A percentile compares a stretch with the other conserved stretches of the same genome.
These are phyloP conservation scores for Naganishia onofrii DNA, from an alignment of 768 basidiomycete species.

Conservation along the genomic window DNA sequence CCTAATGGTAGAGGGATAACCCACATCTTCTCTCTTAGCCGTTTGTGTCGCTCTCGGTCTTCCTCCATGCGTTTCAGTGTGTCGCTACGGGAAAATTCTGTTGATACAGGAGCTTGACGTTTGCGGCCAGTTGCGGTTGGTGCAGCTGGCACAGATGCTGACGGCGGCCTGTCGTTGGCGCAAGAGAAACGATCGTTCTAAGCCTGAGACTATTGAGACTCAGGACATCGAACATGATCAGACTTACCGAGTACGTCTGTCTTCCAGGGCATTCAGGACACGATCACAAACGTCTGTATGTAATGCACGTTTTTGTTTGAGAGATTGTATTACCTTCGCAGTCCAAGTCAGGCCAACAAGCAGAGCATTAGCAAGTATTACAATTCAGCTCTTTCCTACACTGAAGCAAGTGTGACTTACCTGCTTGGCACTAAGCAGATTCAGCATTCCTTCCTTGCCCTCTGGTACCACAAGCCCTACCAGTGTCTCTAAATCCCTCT, in stretches of 20 bases:
- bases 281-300: constrained; percentile 76
- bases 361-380: too few relatives aligned
- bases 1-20: constrained; percentile 53
- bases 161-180: not conserved
- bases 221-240: not conserved
- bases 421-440: constrained; percentile 82
- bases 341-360: not conserved
- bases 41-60: constrained; percentile 86
- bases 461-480: constrained; percentile 83
- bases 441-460: constrained; percentile 80
- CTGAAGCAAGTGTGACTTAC: constrained; percentile 54
- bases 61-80: constrained; percentile 85
- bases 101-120: constrained; percentile 27
- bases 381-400: too few relatives aligned
- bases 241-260: constrained; percentile 37
- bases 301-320: constrained; percentile 79
- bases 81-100: constrained; percentile 62
- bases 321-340: constrained; percentile 79
- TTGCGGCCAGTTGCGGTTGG: constrained; percentile 18
- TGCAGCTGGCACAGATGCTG: not conserved
- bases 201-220: too few relatives aligned
- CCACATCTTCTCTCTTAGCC: constrained; percentile 85
- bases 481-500: constrained; percentile 73
- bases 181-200: too few relatives aligned
- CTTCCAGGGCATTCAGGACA: constrained; percentile 56